Conservation (phyloP, 805 yeast species). For the Starmera amethionina region DNA sequence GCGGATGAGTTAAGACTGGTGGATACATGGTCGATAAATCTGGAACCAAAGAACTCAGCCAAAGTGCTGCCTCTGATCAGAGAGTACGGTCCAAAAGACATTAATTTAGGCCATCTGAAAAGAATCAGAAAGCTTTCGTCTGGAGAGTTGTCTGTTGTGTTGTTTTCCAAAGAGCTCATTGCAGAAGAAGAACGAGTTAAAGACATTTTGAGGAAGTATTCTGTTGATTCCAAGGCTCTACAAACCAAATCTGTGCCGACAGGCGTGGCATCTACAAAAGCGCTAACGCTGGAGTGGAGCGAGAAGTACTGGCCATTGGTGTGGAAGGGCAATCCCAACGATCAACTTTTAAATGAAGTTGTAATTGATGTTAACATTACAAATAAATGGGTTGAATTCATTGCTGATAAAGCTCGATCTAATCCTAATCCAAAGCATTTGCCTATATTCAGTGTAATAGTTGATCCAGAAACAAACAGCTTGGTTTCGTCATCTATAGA, state of each 20-base stretch:
- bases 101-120: slow-evolving; percentile 36
- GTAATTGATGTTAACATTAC: slow-evolving; percentile 38
- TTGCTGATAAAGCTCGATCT: slow-evolving; percentile 20
- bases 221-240: slow-evolving; percentile 14
- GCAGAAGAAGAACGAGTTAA: slow-evolving; percentile 18
- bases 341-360: slow-evolving; percentile 54
- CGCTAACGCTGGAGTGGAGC: slow-evolving; percentile 60
- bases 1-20: slow-evolving; percentile 19
- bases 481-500: slow-evolving; percentile 32
- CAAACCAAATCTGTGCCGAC: slow-evolving; percentile 37
- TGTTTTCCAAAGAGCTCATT: slow-evolving; percentile 34
- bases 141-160: slow-evolving; percentile 26
- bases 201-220: slow-evolving; percentile 6
- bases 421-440: slow-evolving; percentile 10
- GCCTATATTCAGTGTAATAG: slow-evolving; percentile 54
- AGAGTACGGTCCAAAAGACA: slow-evolving; percentile 15
- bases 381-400: slow-evolving; percentile 18
- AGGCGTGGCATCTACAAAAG: slow-evolving; percentile 61
- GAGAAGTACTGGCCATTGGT: slow-evolving; percentile 70
- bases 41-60: slow-evolving; percentile 26
- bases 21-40: slow-evolving; percentile 39
- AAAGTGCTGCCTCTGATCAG: slow-evolving; percentile 16
- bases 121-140: slow-evolving; percentile 33
- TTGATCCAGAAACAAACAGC: slow-evolving; percentile 39
- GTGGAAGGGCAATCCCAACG: slow-evolving; percentile 89